A percentile compares a stretch with the other conserved stretches of the same genome.
These are phyloP conservation scores for Geosiphon pyriformis DNA, from an alignment of 192 early-diverging fungal species.

Conservation along the genomic window DNA sequence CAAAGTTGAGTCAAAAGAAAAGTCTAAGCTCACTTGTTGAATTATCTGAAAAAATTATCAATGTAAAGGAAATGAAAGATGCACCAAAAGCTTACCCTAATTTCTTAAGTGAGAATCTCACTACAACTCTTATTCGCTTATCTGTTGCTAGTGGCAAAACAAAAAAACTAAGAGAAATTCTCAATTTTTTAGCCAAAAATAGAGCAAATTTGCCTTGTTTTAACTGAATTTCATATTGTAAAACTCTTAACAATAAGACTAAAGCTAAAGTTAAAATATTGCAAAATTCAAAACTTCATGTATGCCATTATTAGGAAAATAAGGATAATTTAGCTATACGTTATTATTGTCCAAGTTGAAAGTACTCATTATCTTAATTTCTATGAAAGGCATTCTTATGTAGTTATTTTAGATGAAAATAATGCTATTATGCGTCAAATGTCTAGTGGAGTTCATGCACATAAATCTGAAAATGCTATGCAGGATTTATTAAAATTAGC, in stretches of 20 bases:
- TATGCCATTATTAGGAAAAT: slow-evolving; percentile 8
- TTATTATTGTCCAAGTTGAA: slow-evolving; percentile 14
- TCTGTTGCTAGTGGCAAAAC: neutral
- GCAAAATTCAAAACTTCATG: neutral
- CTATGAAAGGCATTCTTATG: neutral
- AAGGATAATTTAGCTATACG: neutral
- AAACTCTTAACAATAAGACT: slow-evolving; percentile 10
- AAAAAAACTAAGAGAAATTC: slow-evolving; percentile 3
- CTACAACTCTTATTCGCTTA: neutral
- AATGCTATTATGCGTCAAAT: slow-evolving; percentile 4
- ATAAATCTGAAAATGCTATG: slow-evolving; percentile 9
- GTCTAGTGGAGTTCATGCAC: slow-evolving; percentile 2
- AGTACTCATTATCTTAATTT: slow-evolving; percentile 7
- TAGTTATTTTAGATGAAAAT: slow-evolving; percentile 4
- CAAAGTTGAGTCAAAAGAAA: neutral
- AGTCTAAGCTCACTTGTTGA: neutral
- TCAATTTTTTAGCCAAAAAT: slow-evolving; percentile 14
- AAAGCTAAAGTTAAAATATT: slow-evolving; percentile 3
- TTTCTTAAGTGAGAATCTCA: neutral
- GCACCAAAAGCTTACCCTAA: neutral
- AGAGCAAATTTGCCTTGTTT: neutral
- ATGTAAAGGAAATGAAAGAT: neutral
- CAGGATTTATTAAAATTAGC: neutral
- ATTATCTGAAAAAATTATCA: slow-evolving; percentile 1
- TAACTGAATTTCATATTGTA: neutral